Conservation (phyloP, 2,329 filamentous ascomycete genomes). For the Hypomyces perniciosus region DNA sequence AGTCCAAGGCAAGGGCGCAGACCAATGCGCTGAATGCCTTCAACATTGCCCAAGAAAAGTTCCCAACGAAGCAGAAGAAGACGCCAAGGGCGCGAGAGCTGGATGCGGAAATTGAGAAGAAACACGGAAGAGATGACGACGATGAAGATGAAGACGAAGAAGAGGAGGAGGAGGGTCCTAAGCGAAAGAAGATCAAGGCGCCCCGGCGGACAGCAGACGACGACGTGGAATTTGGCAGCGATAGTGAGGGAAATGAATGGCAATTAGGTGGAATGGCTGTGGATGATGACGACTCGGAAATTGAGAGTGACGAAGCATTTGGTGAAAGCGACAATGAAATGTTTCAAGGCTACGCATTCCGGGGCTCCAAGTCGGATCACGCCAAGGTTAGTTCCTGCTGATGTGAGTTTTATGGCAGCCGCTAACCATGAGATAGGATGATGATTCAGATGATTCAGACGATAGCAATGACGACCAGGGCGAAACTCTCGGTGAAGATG, state of each 20-base stretch:
- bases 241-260: conserved; percentile 84
- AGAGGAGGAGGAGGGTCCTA: conserved; percentile 43
- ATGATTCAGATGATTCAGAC: conserved; percentile 49
- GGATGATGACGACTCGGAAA: conserved; percentile 57
- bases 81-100: conserved; percentile 47
- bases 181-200: conserved; percentile 37
- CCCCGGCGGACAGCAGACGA: conserved; percentile 43
- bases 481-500: conserved; percentile 53
- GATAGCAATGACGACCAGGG: conserved; percentile 48
- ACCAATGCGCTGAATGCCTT: conserved; percentile 52
- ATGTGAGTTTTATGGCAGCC: neutral
- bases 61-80: conserved; percentile 41
- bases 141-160: conserved; percentile 47
- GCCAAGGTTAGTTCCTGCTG: conserved; percentile 19
- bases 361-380: conserved; percentile 38
- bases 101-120: conserved; percentile 41
- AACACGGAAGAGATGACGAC: conserved; percentile 39
- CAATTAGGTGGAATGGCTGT: conserved; percentile 57
- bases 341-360: conserved; percentile 66
- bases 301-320: conserved; percentile 73
- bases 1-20: conserved; percentile 43
- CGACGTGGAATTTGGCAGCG: conserved; percentile 66
- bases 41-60: conserved; percentile 49
- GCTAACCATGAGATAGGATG: conserved; percentile 29
- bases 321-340: conserved; percentile 81